Evolutionary conservation across 139 green algal species (phyloP), one percentile per base, ranked within the genome.

Genomic region (Tetradesmus obliquus): DNA sequence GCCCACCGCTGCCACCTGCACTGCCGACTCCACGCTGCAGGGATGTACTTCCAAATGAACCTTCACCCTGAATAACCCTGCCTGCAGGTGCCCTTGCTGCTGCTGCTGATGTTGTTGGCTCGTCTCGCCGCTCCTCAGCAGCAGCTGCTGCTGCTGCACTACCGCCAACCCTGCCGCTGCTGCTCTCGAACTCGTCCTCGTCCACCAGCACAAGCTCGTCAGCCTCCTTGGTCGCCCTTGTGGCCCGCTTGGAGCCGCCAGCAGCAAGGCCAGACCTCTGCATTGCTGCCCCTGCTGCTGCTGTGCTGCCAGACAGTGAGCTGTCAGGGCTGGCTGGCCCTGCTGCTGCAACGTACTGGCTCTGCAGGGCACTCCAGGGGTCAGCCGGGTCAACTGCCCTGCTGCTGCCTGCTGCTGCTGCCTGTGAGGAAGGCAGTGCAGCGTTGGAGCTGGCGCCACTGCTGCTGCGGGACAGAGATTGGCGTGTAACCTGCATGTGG

Each of bases 311-410:
- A 45, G 62, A 5, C 6, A 55, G 15, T 13, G 17, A 55, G 51
- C 22, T 53, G 20, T 72, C 86, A 45, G 86, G 66, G 69, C 86
- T 90, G 4, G 62, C 54, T 53, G 69, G 86, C 15, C 86, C 86
- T 66, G 53, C 86, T 32, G 53, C 69, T 54, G 86, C 84, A 1
- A 79, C 69, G n/a, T 83, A 90, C 53, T 90, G 86, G 24, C 53
- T 83, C 71, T 82, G 71, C 53, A 90, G 66, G 4, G 69, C 86
- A 74, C 86, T 90, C 86, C 86, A 90, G 0, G 86, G 86, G 22
- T 90, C 86, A 53, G 69, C 20, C 0, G 71, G 71, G 51, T 82
- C 45, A 72, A 71, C n/a, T 82, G 74, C 74, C n/a, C 53, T 51
- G 9, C n/a, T 82, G 74, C 74, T 51, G 10, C 13, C 10, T 72